These are phyloP conservation scores for Thraustotheca clavata DNA, from an alignment of 352 stramenopile species.

Conservation along the genomic window DNA sequence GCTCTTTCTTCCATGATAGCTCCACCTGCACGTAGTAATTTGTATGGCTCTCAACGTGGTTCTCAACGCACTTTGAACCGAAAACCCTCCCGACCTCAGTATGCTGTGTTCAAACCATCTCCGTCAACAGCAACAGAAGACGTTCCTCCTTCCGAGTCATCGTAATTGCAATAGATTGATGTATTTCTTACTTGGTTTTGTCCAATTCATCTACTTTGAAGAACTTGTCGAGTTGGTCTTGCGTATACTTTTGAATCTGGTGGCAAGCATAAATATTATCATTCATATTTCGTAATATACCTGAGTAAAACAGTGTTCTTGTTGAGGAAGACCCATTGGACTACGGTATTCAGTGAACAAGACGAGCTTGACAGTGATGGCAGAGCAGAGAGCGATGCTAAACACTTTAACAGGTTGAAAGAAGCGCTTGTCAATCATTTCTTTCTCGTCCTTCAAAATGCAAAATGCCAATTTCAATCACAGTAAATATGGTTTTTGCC, in stretches of 20 bases:
- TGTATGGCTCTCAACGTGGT: constrained; percentile 30
- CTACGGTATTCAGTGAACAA: constrained; percentile 77
- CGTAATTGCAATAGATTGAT: not conserved
- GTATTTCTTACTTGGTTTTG: constrained; percentile 21
- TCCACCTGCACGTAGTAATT: constrained; percentile 37
- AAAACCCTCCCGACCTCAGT: constrained; percentile 58
- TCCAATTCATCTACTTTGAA: constrained; percentile 72
- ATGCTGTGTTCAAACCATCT: constrained; percentile 79
- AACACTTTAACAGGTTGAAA: constrained; percentile 79
- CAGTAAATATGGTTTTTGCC: too few relatives aligned
- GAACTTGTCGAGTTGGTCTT: constrained; percentile 80
- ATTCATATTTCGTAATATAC: constrained; percentile 29
- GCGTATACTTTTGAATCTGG: constrained; percentile 65
- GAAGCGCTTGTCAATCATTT: constrained; percentile 83
- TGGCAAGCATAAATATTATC: not conserved
- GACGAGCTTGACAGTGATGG: constrained; percentile 77
- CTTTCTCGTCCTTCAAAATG: not conserved
- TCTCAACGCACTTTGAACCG: constrained; percentile 23
- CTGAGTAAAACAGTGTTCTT: constrained; percentile 69
- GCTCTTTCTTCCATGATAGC: constrained; percentile 82
- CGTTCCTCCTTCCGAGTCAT: constrained; percentile 22
- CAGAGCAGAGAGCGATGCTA: constrained; percentile 62
- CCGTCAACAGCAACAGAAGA: constrained; percentile 24
- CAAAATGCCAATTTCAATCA: not conserved
- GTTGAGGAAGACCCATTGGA: constrained; percentile 34